Evolutionary conservation across 2,329 filamentous ascomycete genomes (phyloP), one percentile per base, ranked within the genome.

Genomic region (Colletotrichum sp.): DNA sequence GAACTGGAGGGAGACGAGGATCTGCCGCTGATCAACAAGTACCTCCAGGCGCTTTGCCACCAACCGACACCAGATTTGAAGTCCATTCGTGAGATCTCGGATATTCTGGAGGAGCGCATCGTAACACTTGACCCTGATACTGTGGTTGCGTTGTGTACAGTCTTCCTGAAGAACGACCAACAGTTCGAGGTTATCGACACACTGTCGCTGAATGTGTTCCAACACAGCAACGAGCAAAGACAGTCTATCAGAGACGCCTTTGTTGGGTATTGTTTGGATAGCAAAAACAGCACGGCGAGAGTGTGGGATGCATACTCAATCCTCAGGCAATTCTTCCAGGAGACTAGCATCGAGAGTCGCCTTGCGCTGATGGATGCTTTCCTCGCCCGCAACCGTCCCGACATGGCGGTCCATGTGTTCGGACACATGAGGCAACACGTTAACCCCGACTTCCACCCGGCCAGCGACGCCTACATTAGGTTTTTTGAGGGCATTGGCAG

Each of bases 371-470:
- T 99, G 95, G 90, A 93, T 26, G 88, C 90, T 26, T 98, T 99
- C 85, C 98, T 98, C 82, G 86, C 89, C 9, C 93, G 95, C 52
- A 89, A 91, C 32, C 92, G 96, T 13, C 90, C 95, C 15, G 96
- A 99, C 81, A 96, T 98, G 90, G 96, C 95, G 4, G 92, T 92
- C 63, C 90, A 96, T 77, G 92, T 98, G 39, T 98, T 99, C 84
- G 95, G 95, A 16, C 95, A 98, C 83, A 99, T 99, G 96, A 94
- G 96, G n/a, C 90, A 94, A 67, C 93, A 96, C 78, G 88, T 90
- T 28, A 91, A 93, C 73, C 86, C 86, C 4, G 85, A 87, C 2
- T 90, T 92, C 26, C 91, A 94, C 1, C 95, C 97, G 0, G 93
- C 89, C 4, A 85, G 91, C 12, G 92, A 95, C 60, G 94, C 94